Conservation (phyloP, 225 moss, liverwort and hornwort genomes). For the Pseudoscleropodium purum region DNA sequence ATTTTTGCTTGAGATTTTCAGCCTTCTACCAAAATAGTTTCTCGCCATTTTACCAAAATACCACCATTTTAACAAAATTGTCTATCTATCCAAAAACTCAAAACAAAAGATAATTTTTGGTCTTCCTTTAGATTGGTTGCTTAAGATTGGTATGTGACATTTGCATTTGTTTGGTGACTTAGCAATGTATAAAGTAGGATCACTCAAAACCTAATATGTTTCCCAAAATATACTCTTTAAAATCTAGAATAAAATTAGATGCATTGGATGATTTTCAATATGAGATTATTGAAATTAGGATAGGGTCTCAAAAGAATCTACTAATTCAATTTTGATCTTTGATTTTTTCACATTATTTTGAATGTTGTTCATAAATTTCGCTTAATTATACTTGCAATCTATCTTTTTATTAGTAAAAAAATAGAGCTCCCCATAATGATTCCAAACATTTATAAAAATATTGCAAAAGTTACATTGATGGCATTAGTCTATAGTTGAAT, state of each 20-base stretch:
- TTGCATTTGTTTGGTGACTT: too few relatives aligned
- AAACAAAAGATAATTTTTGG: too few relatives aligned
- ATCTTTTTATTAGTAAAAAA: not conserved
- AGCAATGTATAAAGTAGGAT: too few relatives aligned
- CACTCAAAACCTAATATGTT: too few relatives aligned
- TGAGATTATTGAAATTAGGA: not conserved
- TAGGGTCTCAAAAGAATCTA: not conserved
- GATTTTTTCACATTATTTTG: not conserved
- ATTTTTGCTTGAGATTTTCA: too few relatives aligned
- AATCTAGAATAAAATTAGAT: not conserved
- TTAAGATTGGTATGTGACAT: too few relatives aligned
- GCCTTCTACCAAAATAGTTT: too few relatives aligned
- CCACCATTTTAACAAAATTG: too few relatives aligned
- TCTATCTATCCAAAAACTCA: too few relatives aligned
- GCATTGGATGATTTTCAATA: too few relatives aligned
- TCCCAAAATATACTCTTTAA: accelerated
- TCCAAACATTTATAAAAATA: not conserved
- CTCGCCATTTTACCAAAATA: too few relatives aligned
- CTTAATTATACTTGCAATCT: not conserved
- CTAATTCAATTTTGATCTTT: not conserved
- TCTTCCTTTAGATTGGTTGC: too few relatives aligned
- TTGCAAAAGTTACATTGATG: not conserved
- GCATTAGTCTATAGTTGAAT: not conserved
- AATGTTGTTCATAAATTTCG: not conserved
- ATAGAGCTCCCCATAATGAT: accelerated